Conservation (phyloP, 116 monocot genomes). For the Papilionanthe hybrid region DNA sequence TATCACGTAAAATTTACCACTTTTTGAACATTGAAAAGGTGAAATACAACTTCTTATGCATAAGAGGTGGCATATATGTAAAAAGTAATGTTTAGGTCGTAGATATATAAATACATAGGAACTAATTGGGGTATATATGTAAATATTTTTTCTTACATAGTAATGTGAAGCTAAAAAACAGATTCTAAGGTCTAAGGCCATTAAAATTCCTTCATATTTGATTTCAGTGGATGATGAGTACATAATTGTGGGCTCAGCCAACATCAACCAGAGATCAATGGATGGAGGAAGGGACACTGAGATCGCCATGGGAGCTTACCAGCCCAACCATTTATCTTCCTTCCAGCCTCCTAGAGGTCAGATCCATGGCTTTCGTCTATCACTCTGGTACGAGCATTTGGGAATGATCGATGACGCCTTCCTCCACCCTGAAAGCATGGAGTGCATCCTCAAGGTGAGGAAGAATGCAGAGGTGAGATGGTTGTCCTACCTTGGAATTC, state of each 20-base stretch:
- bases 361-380: slow-evolving; percentile 34
- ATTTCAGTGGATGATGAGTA: slow-evolving; percentile 42
- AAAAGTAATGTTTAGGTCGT: too few species aligned
- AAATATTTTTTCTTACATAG: too few species aligned
- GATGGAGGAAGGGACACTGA: slow-evolving; percentile 42
- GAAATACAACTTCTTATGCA: too few species aligned
- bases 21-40: too few species aligned
- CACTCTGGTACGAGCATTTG: slow-evolving; percentile 45
- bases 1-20: too few species aligned
- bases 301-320: slow-evolving; percentile 44
- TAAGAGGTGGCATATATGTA: too few species aligned
- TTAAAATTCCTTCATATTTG: neutral
- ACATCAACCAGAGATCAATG: slow-evolving; percentile 50
- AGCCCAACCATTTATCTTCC: slow-evolving; percentile 21
- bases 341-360: slow-evolving; percentile 21
- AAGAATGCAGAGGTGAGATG: slow-evolving; percentile 28
- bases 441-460: slow-evolving; percentile 33
- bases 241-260: slow-evolving; percentile 41
- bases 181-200: neutral
- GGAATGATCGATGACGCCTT: slow-evolving; percentile 14
- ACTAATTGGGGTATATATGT: too few species aligned
- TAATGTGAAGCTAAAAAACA: too few species aligned
- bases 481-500: slow-evolving; percentile 8
- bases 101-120: too few species aligned
- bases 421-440: slow-evolving; percentile 27